These are phyloP conservation scores for Yarrowia deformans DNA, from an alignment of 805 yeast species.

Conservation along the genomic window DNA sequence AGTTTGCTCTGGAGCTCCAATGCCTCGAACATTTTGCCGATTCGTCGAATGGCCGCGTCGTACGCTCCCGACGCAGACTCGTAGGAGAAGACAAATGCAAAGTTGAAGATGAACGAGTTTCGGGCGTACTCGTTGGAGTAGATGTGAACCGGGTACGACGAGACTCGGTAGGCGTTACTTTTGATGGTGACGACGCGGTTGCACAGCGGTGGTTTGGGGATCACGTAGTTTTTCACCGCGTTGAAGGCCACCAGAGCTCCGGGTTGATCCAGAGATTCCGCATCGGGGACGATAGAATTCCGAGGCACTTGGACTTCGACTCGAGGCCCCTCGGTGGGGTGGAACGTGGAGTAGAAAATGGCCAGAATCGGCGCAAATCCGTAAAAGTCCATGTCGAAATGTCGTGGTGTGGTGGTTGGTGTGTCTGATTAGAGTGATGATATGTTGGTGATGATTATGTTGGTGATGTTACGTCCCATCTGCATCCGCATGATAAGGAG, in stretches of 20 bases:
- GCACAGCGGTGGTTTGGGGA: slow-evolving; percentile 92
- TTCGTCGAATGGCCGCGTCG: slow-evolving; percentile 80
- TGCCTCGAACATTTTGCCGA: slow-evolving; percentile 88
- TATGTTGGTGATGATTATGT: background rate
- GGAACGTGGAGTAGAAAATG: slow-evolving; percentile 88
- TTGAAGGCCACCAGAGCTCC: slow-evolving; percentile 75
- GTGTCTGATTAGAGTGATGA: no score
- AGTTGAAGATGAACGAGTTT: slow-evolving; percentile 90
- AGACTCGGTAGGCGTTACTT: slow-evolving; percentile 70
- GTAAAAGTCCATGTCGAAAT: slow-evolving; percentile 18
- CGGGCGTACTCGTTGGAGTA: slow-evolving; percentile 79
- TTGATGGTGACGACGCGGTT: slow-evolving; percentile 79
- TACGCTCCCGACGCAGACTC: slow-evolving; percentile 71
- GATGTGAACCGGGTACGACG: slow-evolving; percentile 89
- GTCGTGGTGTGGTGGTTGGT: background rate
- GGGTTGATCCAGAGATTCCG: slow-evolving; percentile 44
- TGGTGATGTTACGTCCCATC: background rate
- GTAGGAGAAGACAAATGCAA: slow-evolving; percentile 88
- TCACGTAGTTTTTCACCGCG: slow-evolving; percentile 84
- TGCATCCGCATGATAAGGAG: slow-evolving; percentile 15
- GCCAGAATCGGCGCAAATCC: slow-evolving; percentile 92
- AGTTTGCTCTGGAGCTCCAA: slow-evolving; percentile 87
- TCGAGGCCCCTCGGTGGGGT: slow-evolving; percentile 94
- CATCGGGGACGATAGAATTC: slow-evolving; percentile 61
- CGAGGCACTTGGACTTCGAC: slow-evolving; percentile 90